phyloP scores from a whole-genome alignment of 176 grass and related monocot species.

The Bolboschoenus planiculmis region DNA sequence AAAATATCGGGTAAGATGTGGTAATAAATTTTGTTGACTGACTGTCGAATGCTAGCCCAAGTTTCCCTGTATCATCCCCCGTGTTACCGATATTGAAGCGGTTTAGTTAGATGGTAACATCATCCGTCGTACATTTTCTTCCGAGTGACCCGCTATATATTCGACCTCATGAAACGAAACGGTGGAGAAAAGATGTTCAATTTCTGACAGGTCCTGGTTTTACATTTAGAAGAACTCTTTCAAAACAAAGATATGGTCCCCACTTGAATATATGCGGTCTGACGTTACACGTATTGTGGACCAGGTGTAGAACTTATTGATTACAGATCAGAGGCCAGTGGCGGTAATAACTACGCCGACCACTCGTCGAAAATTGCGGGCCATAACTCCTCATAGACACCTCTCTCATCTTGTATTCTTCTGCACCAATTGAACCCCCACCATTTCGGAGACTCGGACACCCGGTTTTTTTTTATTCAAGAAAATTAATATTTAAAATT shows the following conservation, averaged over 20 bases:
- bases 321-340: not conserved
- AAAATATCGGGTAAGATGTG: not conserved
- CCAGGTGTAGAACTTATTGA: not conserved
- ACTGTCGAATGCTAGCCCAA: not conserved
- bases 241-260: not conserved
- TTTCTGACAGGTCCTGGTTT: not conserved
- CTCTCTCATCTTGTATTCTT: too few relatives aligned
- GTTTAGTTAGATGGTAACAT: not conserved
- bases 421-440: too few relatives aligned
- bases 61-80: not conserved
- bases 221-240: not conserved
- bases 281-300: not conserved
- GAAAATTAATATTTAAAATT: too few relatives aligned
- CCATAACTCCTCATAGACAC: not conserved
- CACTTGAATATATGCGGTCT: not conserved
- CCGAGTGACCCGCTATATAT: not conserved
- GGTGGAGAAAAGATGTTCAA: not conserved
- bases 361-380: not conserved
- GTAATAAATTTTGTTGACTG: slow-evolving; percentile 17
- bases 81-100: not conserved
- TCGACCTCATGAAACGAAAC: not conserved
- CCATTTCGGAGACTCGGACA: too few relatives aligned
- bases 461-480: too few relatives aligned
- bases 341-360: not conserved
- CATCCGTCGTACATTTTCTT: not conserved